Percentiles rank a stretch among this genome's conserved stretches.
These are phyloP conservation scores for Parasarocladium wereldwijsianum DNA, from an alignment of 2,329 filamentous ascomycete species.

Conservation along the genomic window DNA sequence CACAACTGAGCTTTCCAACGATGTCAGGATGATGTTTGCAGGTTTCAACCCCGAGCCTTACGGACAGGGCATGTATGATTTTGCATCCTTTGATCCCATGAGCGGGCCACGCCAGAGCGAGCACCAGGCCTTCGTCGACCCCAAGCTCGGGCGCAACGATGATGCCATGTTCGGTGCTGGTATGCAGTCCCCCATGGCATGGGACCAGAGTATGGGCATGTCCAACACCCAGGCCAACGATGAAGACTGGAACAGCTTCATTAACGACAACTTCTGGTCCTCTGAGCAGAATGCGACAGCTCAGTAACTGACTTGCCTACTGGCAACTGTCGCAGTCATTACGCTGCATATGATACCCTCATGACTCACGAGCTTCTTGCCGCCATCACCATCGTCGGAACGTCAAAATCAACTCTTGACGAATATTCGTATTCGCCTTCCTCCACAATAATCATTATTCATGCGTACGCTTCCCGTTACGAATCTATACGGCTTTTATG, in stretches of 20 bases:
- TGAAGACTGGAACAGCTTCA: conserved; percentile 17
- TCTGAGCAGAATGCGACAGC: background rate
- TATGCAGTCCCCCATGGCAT: conserved; percentile 3
- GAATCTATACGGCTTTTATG: background rate
- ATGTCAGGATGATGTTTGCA: conserved; percentile 25
- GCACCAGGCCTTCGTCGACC: background rate
- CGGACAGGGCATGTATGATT: conserved; percentile 6
- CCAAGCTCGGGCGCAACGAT: conserved; percentile 2
- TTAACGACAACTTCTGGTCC: conserved; percentile 15
- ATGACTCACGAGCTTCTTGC: no score
- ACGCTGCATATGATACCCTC: no score
- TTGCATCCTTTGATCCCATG: conserved; percentile 1
- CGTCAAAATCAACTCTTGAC: background rate
- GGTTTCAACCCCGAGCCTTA: conserved; percentile 13
- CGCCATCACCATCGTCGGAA: background rate
- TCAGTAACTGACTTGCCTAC: conserved; percentile 1
- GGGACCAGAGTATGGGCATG: background rate
- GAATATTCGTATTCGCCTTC: background rate
- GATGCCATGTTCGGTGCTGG: background rate
- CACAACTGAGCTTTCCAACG: conserved; percentile 25
- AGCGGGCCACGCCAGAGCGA: background rate
- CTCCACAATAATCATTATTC: no score
- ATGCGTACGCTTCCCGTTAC: background rate
- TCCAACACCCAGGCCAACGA: conserved; percentile 8
- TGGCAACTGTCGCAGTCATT: no score